Base-by-base conservation (phyloP, 257 asterid species). In the Capsicum baccatum region DNA sequence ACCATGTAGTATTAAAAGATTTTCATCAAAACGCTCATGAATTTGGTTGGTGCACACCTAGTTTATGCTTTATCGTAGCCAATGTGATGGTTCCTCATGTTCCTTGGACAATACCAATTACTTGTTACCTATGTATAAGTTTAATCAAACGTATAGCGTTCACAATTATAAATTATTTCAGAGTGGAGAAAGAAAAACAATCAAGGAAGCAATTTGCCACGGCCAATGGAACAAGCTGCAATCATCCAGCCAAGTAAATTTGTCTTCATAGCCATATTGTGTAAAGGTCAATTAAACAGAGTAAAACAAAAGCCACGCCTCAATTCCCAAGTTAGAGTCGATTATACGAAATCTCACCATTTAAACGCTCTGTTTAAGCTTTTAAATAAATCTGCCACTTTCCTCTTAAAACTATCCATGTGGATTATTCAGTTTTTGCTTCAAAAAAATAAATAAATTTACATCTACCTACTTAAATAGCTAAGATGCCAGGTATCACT, bases 211-310 rank as follows among this genome's bases (percentile, higher is more conserved):
- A 66, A 33, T 6, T 66, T 6, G 89, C 19, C 26, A 26, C 26
- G 26, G 26, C 26, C 26, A 26, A 21, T 21, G 26, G 81, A 89
- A 89, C 84, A 87, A 83, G 64, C 88, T 86, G 85, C 85, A 71
- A 17, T 2, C 26, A 26, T 59, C 4, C 48, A 79, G 17, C 33
- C 47, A 13, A 56, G 58, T 17, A 54, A 42, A 70, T 70, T 47
- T 26, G 9, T 64, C 74, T 68, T 68, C 37, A 13, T 67, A 37
- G 17, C 50, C 52, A 67, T 67, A 66, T 6, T 66, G 47, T 12
- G 16, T 66, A 6, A 26, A 33, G 11, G 73, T 3, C 10, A 12
- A 13, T 33, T 2, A 64, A 26, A 63, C 26, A 0, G 9, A 26
- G 5, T 0, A 39, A 39, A 39, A 4, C 44, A 39, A 39, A 39